These are phyloP conservation scores for Achaetomium macrosporum DNA, from an alignment of 2,329 filamentous ascomycete species.

Conservation along the genomic window DNA sequence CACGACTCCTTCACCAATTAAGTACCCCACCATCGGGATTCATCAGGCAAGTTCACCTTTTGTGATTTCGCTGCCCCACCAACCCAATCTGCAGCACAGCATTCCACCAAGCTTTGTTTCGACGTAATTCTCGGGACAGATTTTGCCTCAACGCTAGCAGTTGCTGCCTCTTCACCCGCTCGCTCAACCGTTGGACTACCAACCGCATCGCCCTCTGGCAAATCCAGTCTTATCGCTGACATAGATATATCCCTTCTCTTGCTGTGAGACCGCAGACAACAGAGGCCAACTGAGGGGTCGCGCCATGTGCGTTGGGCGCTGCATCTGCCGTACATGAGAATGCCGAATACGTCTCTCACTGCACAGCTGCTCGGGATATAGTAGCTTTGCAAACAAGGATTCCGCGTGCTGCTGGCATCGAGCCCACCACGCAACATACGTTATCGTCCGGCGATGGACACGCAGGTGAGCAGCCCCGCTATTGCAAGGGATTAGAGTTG, in stretches of 20 bases:
- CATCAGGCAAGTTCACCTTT: conserved; percentile 13
- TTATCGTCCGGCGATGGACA: conserved; percentile 26
- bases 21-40: not conserved
- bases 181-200: not conserved
- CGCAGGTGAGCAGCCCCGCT: conserved; percentile 26
- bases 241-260: not conserved
- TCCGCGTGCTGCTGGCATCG: conserved; percentile 4
- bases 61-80: conserved; percentile 18
- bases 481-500: conserved; percentile 1
- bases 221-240: not conserved
- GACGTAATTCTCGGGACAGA: not conserved
- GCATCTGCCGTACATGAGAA: conserved; percentile 22
- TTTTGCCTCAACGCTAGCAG: not conserved
- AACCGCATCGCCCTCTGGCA: not conserved
- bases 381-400: conserved; percentile 21
- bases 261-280: conserved; percentile 11
- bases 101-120: conserved; percentile 16
- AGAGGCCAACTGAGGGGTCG: conserved; percentile 21
- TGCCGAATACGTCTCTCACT: conserved; percentile 21
- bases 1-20: not conserved
- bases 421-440: conserved; percentile 1
- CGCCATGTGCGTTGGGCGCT: conserved; percentile 24
- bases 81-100: conserved; percentile 1
- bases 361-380: conserved; percentile 27
- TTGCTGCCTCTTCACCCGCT: not conserved